Evolutionary conservation across 768 basidiomycete genomes (phyloP).

Genomic region (Bullera alba): DNA sequence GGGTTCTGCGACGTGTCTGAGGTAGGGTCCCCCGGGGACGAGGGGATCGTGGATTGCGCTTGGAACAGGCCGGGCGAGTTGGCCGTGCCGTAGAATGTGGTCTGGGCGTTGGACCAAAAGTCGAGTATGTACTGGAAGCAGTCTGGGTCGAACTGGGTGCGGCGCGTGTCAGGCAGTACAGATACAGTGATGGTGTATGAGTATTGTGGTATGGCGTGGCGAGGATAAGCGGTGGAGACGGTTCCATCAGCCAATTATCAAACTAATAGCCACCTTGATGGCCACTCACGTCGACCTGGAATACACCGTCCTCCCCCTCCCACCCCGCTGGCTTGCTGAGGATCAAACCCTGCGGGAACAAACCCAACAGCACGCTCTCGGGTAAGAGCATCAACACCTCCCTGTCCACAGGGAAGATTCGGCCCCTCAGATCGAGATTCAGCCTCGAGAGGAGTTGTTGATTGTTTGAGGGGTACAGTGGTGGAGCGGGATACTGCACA

Average conservation of each 20-base stretch:
- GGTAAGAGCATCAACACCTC: constrained; percentile 98
- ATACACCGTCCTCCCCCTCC: constrained; percentile 82
- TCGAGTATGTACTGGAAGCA: constrained; percentile 89
- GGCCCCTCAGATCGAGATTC: constrained; percentile 83
- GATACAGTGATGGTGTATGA: neutral
- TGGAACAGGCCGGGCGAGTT: constrained; percentile 61
- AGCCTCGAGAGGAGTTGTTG: constrained; percentile 82
- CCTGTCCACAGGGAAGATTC: constrained; percentile 86
- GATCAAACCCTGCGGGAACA: constrained; percentile 96
- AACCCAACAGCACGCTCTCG: constrained; percentile 88
- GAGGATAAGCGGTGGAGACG: neutral
- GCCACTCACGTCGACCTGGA: constrained; percentile 89
- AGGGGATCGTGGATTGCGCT: constrained; percentile 51
- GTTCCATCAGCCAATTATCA: neutral
- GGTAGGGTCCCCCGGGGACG: constrained; percentile 4
- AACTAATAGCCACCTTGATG: neutral
- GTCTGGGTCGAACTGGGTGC: constrained; percentile 81
- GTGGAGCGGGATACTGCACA: constrained; percentile 28
- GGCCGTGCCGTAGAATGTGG: constrained; percentile 82
- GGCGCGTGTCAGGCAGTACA: constrained; percentile 4
- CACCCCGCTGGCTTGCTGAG: constrained; percentile 62
- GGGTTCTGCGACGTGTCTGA: constrained; percentile 62
- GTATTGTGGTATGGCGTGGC: neutral
- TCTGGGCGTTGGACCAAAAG: constrained; percentile 83
- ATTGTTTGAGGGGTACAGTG: constrained; percentile 48